These are phyloP conservation scores for Lenwebbia sp. DNA, from an alignment of 345 rosid species.

Conservation along the genomic window DNA sequence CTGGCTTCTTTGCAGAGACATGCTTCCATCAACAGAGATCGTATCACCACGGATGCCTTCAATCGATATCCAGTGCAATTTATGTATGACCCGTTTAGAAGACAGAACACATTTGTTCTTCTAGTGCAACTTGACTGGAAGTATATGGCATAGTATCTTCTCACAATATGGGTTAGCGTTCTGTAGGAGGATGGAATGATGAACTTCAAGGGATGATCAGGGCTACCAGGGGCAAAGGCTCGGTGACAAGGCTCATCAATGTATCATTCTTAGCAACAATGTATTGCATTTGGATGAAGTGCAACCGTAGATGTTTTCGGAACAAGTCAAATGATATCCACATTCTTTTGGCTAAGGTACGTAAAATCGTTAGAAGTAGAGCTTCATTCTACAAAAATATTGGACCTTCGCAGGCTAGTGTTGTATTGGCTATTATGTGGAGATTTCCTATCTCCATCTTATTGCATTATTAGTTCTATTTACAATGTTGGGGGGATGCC, in stretches of 20 bases:
- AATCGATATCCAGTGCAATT: not conserved
- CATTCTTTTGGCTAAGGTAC: not conserved
- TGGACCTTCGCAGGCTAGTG: too few relatives aligned
- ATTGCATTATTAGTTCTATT: too few relatives aligned
- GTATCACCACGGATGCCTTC: accelerated
- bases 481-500: too few relatives aligned
- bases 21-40: not conserved
- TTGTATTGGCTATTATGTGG: too few relatives aligned
- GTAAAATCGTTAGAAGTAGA: too few relatives aligned
- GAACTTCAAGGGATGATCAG: not conserved
- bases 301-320: accelerated
- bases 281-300: not conserved
- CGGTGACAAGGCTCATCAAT: not conserved
- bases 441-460: too few relatives aligned
- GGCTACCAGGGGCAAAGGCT: not conserved
- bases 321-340: not conserved
- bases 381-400: not conserved
- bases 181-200: not conserved
- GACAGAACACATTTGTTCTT: not conserved
- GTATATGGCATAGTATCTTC: not conserved
- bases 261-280: not conserved
- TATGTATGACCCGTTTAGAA: not conserved
- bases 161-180: not conserved
- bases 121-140: not conserved
- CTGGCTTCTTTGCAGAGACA: not conserved